These are phyloP conservation scores for Diutina siamensis DNA, from an alignment of 1,139 yeast species.

Conservation along the genomic window DNA sequence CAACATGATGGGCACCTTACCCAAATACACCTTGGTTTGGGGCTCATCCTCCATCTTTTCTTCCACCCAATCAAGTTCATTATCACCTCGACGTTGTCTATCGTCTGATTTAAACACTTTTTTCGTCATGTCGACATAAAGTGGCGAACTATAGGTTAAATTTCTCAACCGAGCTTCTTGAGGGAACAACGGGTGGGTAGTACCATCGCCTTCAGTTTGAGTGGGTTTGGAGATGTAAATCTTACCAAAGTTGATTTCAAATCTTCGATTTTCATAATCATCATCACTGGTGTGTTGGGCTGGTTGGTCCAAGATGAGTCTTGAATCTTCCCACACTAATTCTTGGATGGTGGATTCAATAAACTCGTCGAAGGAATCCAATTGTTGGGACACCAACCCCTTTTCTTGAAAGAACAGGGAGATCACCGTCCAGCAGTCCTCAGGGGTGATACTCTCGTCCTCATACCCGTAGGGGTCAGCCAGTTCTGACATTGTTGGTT, in stretches of 20 bases:
- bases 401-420: conserved; percentile 92
- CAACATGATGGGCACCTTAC: conserved; percentile 96
- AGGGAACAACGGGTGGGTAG: conserved; percentile 96
- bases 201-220: conserved; percentile 99
- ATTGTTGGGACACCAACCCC: conserved; percentile 94
- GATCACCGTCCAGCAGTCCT: conserved; percentile 98
- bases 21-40: conserved; percentile 73
- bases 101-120: conserved; percentile 79
- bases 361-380: conserved; percentile 96
- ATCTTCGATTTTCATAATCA: conserved; percentile 83
- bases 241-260: conserved; percentile 93
- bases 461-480: conserved; percentile 59
- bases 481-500: not conserved
- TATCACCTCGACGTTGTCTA: conserved; percentile 39
- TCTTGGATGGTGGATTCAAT: conserved; percentile 95
- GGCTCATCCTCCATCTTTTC: conserved; percentile 33
- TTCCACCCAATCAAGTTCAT: conserved; percentile 67
- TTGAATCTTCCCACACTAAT: conserved; percentile 91
- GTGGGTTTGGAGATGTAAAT: conserved; percentile 94
- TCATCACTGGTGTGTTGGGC: conserved; percentile 93
- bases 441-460: conserved; percentile 74
- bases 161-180: conserved; percentile 96
- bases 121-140: conserved; percentile 92
- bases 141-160: conserved; percentile 89
- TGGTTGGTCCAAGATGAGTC: conserved; percentile 89